These are phyloP conservation scores for Pyricularia pennisetigena DNA, from an alignment of 2,329 filamentous ascomycete species.

Conservation along the genomic window DNA sequence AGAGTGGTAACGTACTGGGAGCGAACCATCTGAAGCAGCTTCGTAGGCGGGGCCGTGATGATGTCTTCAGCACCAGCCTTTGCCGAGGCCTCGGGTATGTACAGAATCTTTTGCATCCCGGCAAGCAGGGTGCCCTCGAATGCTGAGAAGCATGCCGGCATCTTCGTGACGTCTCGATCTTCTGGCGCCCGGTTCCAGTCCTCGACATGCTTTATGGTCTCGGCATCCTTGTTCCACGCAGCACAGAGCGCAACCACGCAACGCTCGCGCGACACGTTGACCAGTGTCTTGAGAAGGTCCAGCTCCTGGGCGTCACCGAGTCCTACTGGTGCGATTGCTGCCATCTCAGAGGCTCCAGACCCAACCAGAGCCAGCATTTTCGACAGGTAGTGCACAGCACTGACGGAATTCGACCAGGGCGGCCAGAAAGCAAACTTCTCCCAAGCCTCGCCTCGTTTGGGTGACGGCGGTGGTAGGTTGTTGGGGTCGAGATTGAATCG, in stretches of 20 bases:
- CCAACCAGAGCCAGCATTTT: constrained; percentile 76
- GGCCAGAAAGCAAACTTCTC: constrained; percentile 96
- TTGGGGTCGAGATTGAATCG: constrained; percentile 72
- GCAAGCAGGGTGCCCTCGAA: constrained; percentile 75
- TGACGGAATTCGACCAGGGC: constrained; percentile 82
- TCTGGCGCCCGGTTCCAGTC: constrained; percentile 85
- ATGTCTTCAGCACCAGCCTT: constrained; percentile 68
- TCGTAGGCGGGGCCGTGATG: constrained; percentile 73
- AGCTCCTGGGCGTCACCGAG: constrained; percentile 43
- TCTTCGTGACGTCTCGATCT: constrained; percentile 76
- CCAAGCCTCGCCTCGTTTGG: constrained; percentile 74
- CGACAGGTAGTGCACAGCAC: constrained; percentile 81
- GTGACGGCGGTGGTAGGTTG: constrained; percentile 67
- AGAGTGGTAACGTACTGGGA: constrained; percentile 88
- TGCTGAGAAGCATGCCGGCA: constrained; percentile 76
- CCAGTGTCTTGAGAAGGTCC: constrained; percentile 66
- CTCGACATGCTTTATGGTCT: constrained; percentile 85
- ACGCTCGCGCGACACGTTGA: constrained; percentile 72
- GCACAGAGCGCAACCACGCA: constrained; percentile 78
- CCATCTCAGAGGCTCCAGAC: constrained; percentile 80
- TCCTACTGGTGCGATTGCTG: constrained; percentile 58
- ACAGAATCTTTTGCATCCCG: constrained; percentile 92
- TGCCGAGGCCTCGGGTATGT: constrained; percentile 75
- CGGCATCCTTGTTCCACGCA: constrained; percentile 88
- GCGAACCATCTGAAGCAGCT: constrained; percentile 82